Percentiles rank a stretch among this genome's conserved stretches.
Conservation (phyloP, 345 rosid genomes). For the Eucalyptus grandis region DNA sequence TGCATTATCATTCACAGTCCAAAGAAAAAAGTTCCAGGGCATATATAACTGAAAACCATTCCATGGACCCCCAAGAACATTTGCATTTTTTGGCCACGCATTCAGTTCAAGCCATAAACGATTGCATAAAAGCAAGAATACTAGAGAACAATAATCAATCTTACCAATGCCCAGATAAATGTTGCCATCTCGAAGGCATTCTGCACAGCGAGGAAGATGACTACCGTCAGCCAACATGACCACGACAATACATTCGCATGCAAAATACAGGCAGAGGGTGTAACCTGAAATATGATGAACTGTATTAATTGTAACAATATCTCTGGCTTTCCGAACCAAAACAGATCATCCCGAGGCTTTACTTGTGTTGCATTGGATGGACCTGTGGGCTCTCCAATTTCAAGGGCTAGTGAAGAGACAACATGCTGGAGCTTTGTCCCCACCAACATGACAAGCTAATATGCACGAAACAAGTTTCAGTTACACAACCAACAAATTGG, state of each 20-base stretch:
- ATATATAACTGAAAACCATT: not conserved
- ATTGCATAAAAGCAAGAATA: not conserved
- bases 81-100: not conserved
- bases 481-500: not conserved
- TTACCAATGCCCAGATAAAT: conserved; percentile 91
- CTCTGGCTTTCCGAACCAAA: conserved; percentile 94
- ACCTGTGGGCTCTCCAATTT: conserved; percentile 60
- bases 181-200: conserved; percentile 99
- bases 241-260: not conserved
- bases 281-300: conserved; percentile 84
- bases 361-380: conserved; percentile 56
- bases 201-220: conserved; percentile 22
- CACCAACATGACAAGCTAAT: conserved; percentile 80
- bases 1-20: not conserved
- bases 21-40: not conserved
- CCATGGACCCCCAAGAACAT: not conserved
- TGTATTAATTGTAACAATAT: conserved; percentile 63
- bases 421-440: conserved; percentile 93
- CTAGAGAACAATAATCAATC: not conserved
- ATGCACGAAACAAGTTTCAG: not conserved
- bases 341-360: conserved; percentile 85
- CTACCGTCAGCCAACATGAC: not conserved
- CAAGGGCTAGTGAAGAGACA: conserved; percentile 82
- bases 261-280: not conserved
- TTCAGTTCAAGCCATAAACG: not conserved